A percentile compares a stretch with the other conserved stretches of the same genome.
phyloP scores from a whole-genome alignment of 345 rosid genomes.

The Rhodamnia rubescens region DNA sequence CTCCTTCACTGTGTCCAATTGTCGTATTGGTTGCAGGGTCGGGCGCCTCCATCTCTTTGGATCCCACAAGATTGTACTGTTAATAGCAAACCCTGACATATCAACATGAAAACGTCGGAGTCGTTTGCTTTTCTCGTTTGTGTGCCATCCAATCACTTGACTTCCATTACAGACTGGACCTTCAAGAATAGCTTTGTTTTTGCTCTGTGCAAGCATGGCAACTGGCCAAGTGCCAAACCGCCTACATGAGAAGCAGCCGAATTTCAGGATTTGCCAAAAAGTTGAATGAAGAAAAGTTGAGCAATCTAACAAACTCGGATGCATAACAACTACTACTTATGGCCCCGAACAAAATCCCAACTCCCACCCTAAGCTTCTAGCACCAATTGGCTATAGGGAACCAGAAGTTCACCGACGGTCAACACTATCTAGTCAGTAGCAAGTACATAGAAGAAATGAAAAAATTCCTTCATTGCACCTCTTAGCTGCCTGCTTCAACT shows the following conservation, averaged over 20 bases:
- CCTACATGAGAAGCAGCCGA: slow-evolving; percentile 22
- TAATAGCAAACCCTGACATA: slow-evolving; percentile 96
- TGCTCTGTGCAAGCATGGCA: slow-evolving; percentile 34
- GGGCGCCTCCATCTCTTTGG: slow-evolving; percentile 67
- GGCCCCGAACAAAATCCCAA: neutral
- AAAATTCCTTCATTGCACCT: too few relatives aligned
- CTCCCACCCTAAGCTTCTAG: neutral
- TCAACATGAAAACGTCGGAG: slow-evolving; percentile 86
- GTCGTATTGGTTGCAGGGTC: slow-evolving; percentile 42
- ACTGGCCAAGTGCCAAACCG: slow-evolving; percentile 97
- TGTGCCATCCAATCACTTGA: slow-evolving; percentile 87
- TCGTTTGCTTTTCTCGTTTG: slow-evolving; percentile 84
- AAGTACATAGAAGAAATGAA: neutral
- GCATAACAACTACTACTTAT: neutral
- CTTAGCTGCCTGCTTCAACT: neutral
- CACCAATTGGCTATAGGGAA: neutral
- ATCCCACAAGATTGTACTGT: slow-evolving; percentile 90
- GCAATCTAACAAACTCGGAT: neutral
- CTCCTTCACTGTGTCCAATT: slow-evolving; percentile 72
- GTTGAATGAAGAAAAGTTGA: neutral
- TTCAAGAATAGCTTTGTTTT: slow-evolving; percentile 28
- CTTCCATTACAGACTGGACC: slow-evolving; percentile 31
- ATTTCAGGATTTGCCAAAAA: neutral
- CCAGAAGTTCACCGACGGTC: neutral
- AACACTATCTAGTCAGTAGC: neutral